phyloP scores from a whole-genome alignment of 352 stramenopile genomes.

The Globisporangium apiculatum region DNA sequence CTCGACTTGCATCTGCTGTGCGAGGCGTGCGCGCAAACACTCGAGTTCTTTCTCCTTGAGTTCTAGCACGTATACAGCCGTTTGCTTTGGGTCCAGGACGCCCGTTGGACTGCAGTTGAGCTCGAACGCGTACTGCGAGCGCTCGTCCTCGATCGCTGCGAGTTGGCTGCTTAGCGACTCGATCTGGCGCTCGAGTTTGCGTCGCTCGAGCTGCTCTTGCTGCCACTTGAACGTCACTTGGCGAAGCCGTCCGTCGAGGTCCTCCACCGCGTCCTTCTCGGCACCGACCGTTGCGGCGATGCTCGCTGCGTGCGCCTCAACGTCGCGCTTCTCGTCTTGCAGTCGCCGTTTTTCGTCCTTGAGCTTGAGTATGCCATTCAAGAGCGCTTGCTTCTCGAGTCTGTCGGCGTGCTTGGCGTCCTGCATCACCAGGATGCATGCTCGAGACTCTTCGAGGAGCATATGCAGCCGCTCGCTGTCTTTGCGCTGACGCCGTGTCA shows the following conservation, averaged over 20 bases:
- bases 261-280: constrained; percentile 45
- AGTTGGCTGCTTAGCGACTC: constrained; percentile 29
- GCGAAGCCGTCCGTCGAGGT: constrained; percentile 41
- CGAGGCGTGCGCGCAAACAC: constrained; percentile 4
- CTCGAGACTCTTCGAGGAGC: background rate
- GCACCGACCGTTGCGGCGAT: constrained; percentile 29
- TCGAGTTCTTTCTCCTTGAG: constrained; percentile 53
- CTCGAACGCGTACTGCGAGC: constrained; percentile 31
- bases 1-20: background rate
- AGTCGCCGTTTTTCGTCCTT: constrained; percentile 33
- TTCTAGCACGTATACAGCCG: constrained; percentile 30
- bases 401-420: constrained; percentile 16
- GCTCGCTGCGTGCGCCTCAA: constrained; percentile 15
- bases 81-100: constrained; percentile 16
- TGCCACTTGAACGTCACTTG: constrained; percentile 53
- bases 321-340: constrained; percentile 21
- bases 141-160: constrained; percentile 43
- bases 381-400: constrained; percentile 36
- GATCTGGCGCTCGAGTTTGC: constrained; percentile 27
- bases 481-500: background rate
- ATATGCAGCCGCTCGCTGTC: constrained; percentile 1
- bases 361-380: constrained; percentile 40
- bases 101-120: constrained; percentile 36
- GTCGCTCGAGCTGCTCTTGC: constrained; percentile 35
- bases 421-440: constrained; percentile 5